A percentile compares a stretch with the other conserved stretches of the same genome.
Conservation (phyloP, 768 basidiomycete species). For the Tephrocybe sp. region DNA sequence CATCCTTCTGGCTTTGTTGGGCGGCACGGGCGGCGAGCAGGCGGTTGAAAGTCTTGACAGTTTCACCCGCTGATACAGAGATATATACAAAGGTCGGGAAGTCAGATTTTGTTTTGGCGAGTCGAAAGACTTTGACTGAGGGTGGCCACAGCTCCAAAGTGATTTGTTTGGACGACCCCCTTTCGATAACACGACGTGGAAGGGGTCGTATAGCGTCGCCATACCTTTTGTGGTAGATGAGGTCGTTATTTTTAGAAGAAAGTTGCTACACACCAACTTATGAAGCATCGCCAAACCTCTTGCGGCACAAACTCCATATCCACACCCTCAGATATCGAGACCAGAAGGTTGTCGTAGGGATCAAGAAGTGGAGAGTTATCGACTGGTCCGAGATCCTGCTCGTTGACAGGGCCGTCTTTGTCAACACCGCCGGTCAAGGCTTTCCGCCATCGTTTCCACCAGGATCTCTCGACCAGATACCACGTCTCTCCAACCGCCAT, state of each 20-base stretch:
- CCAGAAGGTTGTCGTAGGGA: slow-evolving; percentile 45
- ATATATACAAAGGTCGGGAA: slow-evolving; percentile 34
- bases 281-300: slow-evolving; percentile 68
- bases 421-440: slow-evolving; percentile 69
- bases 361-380: slow-evolving; percentile 72
- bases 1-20: slow-evolving; percentile 25
- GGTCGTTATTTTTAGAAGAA: not conserved
- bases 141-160: slow-evolving; percentile 76
- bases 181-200: slow-evolving; percentile 65
- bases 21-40: slow-evolving; percentile 40
- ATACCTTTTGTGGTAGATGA: slow-evolving; percentile 52
- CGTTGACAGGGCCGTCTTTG: slow-evolving; percentile 64
- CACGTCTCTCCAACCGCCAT: slow-evolving; percentile 73
- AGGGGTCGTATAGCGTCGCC: slow-evolving; percentile 57
- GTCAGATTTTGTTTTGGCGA: slow-evolving; percentile 31
- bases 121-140: slow-evolving; percentile 53
- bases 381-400: slow-evolving; percentile 69
- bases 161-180: slow-evolving; percentile 49
- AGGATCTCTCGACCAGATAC: slow-evolving; percentile 70
- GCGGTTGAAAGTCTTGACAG: slow-evolving; percentile 41
- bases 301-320: slow-evolving; percentile 78
- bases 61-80: slow-evolving; percentile 51
- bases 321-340: slow-evolving; percentile 53
- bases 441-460: slow-evolving; percentile 77
- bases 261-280: slow-evolving; percentile 57